A percentile compares a stretch with the other conserved stretches of the same genome.
Evolutionary conservation across 148 eudicot species (phyloP).

Genomic region (Amaranthus palmeri): DNA sequence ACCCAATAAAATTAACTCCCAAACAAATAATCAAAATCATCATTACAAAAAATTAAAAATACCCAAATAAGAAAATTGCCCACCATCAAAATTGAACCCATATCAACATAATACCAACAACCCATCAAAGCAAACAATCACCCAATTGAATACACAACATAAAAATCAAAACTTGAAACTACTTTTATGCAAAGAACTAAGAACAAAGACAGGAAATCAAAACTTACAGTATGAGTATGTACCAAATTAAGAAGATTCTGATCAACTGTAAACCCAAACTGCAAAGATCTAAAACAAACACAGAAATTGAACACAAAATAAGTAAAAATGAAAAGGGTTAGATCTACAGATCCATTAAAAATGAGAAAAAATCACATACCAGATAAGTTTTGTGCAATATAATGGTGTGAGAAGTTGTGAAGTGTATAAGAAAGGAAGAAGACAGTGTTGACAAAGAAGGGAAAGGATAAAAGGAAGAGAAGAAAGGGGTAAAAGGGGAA

Average conservation of each 20-base stretch:
- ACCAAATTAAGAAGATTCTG: constrained; percentile 11
- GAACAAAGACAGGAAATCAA: not conserved
- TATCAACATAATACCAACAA: not conserved
- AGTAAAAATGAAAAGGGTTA: constrained; percentile 10
- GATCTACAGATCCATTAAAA: constrained; percentile 51
- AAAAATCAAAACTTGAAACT: constrained; percentile 4
- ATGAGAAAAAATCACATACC: constrained; percentile 25
- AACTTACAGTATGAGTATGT: constrained; percentile 21
- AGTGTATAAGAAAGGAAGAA: not conserved
- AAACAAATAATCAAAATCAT: not conserved
- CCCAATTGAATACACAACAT: not conserved
- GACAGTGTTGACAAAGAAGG: not conserved
- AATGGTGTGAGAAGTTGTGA: too few species aligned
- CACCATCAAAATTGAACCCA: constrained; percentile 4
- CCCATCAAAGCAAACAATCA: not conserved
- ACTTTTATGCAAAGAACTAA: not conserved
- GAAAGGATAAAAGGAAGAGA: not conserved
- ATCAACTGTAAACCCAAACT: constrained; percentile 19
- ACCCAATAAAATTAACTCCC: not conserved
- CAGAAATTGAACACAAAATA: constrained; percentile 17
- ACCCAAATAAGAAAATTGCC: not conserved
- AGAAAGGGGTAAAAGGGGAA: constrained; percentile 8
- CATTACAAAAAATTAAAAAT: not conserved
- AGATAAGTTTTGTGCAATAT: not conserved
- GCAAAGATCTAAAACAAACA: constrained; percentile 29